A percentile compares a stretch with the other conserved stretches of the same genome.
Evolutionary conservation across 2,329 filamentous ascomycete species (phyloP).

Genomic region (Madurella fahalii): DNA sequence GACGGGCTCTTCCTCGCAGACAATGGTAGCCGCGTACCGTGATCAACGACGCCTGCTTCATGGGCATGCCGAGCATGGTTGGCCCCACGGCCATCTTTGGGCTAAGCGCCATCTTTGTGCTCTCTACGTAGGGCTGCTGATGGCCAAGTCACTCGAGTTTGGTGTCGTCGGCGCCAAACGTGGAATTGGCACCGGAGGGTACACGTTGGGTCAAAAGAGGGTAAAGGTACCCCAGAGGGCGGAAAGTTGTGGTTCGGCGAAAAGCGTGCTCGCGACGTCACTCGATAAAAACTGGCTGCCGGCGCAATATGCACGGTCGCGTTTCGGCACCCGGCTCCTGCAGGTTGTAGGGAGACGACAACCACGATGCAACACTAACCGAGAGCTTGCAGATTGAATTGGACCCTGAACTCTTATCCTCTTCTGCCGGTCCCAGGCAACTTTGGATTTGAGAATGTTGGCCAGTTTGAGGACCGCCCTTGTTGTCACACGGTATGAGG

Average conservation of each 20-base stretch:
- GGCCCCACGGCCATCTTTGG: conserved; percentile 38
- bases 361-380: too few species aligned
- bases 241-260: neutral
- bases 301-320: neutral
- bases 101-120: conserved; percentile 38
- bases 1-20: neutral
- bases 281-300: neutral
- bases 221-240: neutral
- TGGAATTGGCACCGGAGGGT: neutral
- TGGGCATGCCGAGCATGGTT: conserved; percentile 54
- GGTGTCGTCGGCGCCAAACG: too few species aligned
- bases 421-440: too few species aligned
- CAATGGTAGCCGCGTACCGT: conserved; percentile 47
- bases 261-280: neutral
- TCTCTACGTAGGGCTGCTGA: neutral
- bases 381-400: too few species aligned
- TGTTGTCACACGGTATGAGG: too few species aligned
- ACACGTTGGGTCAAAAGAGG: neutral
- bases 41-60: conserved; percentile 65
- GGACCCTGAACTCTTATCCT: too few species aligned
- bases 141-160: neutral
- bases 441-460: too few species aligned
- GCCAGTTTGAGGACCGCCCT: too few species aligned
- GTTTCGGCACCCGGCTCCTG: neutral
- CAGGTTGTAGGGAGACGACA: neutral